Evolutionary conservation across 257 asterid species (phyloP).

Genomic region (Nicotiana tabacum): DNA sequence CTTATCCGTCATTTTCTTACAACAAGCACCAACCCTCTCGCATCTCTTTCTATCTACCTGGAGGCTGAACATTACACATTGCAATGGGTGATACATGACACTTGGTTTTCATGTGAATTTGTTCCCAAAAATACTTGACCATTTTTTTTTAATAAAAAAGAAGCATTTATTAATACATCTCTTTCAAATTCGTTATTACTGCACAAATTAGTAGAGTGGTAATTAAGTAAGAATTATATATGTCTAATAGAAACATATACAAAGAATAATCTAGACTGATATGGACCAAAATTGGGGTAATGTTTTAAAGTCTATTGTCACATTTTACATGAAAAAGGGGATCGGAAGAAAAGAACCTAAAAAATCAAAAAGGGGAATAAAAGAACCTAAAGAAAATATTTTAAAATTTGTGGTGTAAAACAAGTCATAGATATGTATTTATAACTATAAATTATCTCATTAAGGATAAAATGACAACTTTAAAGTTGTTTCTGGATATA

Average conservation of each 20-base stretch:
- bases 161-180: not conserved
- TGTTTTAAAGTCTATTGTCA: not conserved
- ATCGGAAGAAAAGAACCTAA: too few species aligned
- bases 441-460: too few species aligned
- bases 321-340: not conserved
- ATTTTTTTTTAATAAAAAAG: not conserved
- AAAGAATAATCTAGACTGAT: too few species aligned
- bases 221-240: not conserved
- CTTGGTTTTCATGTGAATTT: not conserved
- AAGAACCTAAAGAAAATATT: too few species aligned
- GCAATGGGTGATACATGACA: not conserved
- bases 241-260: not conserved
- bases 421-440: too few species aligned
- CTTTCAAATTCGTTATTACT: not conserved
- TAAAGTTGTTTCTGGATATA: too few species aligned
- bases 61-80: not conserved
- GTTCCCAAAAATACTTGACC: not conserved
- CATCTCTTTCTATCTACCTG: not conserved
- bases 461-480: too few species aligned
- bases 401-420: too few species aligned
- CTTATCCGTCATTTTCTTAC: not conserved
- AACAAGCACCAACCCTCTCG: not conserved
- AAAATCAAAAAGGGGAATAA: not conserved
- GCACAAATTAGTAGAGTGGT: not conserved
- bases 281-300: too few species aligned